Conservation (phyloP, 306 rosid species). For the Sphenostylis stenocarpa region DNA sequence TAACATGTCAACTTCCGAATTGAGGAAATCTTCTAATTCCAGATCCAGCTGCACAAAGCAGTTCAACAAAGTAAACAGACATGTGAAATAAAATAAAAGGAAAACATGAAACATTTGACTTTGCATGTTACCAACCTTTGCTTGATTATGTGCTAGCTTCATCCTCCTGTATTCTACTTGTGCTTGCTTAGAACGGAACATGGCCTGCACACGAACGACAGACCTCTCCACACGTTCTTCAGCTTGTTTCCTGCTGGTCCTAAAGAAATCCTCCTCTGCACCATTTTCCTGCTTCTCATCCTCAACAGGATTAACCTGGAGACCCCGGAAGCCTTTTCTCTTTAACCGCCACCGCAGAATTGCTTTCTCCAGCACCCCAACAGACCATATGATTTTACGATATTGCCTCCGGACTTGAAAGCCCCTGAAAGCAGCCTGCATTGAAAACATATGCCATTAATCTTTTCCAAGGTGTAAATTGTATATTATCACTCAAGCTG, state of each 20-base stretch:
- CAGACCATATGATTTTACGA: slow-evolving; percentile 85
- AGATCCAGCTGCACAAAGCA: slow-evolving; percentile 64
- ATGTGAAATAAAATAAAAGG: neutral
- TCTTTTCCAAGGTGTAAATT: slow-evolving; percentile 24
- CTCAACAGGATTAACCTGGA: slow-evolving; percentile 57
- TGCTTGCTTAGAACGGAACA: slow-evolving; percentile 96
- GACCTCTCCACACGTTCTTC: slow-evolving; percentile 83
- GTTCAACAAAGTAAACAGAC: slow-evolving; percentile 22
- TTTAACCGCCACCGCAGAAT: slow-evolving; percentile 89
- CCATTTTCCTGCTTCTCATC: slow-evolving; percentile 56
- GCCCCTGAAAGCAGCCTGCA: slow-evolving; percentile 90
- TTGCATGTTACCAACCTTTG: slow-evolving; percentile 51
- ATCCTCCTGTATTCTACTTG: slow-evolving; percentile 86
- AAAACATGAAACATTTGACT: neutral
- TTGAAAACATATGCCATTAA: slow-evolving; percentile 33
- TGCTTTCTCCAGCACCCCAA: slow-evolving; percentile 91
- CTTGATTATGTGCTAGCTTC: slow-evolving; percentile 71
- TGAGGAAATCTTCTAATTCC: slow-evolving; percentile 57
- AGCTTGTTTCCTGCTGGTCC: slow-evolving; percentile 73
- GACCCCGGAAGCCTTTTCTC: slow-evolving; percentile 94
- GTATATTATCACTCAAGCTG: neutral
- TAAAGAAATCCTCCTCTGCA: slow-evolving; percentile 76
- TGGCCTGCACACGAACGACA: slow-evolving; percentile 73
- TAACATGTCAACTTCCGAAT: slow-evolving; percentile 49
- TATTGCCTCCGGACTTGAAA: slow-evolving; percentile 82